These are phyloP conservation scores for Cicer bijugum DNA, from an alignment of 306 rosid species.

Conservation along the genomic window DNA sequence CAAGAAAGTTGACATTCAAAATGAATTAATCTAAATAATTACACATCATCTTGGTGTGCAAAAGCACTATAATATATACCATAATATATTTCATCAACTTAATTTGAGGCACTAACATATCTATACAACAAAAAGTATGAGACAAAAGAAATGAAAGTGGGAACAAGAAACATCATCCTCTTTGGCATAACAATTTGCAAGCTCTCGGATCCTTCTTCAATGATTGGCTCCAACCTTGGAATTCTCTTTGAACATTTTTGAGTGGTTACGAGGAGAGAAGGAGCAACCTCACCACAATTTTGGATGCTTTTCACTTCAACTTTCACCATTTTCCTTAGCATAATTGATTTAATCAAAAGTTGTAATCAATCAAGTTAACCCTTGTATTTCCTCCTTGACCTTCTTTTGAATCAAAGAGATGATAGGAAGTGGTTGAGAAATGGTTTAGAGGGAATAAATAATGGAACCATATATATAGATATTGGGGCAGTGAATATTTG, in stretches of 20 bases:
- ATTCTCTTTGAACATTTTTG: slow-evolving; percentile 31
- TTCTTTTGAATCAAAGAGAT: neutral
- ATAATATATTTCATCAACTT: neutral
- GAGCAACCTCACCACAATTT: slow-evolving; percentile 67
- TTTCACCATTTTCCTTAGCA: slow-evolving; percentile 25
- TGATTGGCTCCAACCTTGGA: slow-evolving; percentile 66
- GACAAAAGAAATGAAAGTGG: slow-evolving; percentile 51
- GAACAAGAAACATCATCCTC: slow-evolving; percentile 60
- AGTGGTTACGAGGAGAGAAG: slow-evolving; percentile 49
- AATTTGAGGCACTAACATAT: slow-evolving; percentile 27
- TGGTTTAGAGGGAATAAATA: neutral
- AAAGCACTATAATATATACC: neutral
- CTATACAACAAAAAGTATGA: slow-evolving; percentile 59
- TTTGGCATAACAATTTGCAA: slow-evolving; percentile 40
- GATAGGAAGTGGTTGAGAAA: neutral
- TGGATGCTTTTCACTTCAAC: slow-evolving; percentile 45
- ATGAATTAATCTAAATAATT: slow-evolving; percentile 2
- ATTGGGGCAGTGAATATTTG: neutral
- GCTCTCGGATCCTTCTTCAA: slow-evolving; percentile 57
- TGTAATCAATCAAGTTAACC: neutral
- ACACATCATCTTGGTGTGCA: slow-evolving; percentile 28
- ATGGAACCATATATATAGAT: slow-evolving; percentile 26
- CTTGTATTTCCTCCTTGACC: slow-evolving; percentile 5
- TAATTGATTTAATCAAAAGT: neutral
- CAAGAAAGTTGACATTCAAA: slow-evolving; percentile 4